Base-by-base conservation (phyloP, 2,329 filamentous ascomycete genomes). In the Neopestalotiopsis rosae region DNA sequence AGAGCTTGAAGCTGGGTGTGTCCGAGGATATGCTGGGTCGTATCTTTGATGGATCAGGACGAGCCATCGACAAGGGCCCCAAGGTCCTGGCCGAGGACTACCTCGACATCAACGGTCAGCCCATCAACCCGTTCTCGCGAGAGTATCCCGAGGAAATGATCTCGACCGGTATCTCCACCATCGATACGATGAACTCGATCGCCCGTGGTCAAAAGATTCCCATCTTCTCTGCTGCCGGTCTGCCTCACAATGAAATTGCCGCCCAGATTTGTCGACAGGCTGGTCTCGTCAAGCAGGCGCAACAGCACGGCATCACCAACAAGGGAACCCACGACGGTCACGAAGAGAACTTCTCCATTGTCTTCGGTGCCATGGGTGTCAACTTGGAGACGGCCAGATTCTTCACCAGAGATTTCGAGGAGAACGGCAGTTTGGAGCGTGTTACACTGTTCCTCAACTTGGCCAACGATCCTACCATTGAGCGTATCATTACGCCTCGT, bases 131-230 rank as follows among this genome's bases (percentile, higher is more conserved):
- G 71, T 98, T 96, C 86, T 95, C 95, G 71, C 91, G 96, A 87
- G 94, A 97, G 75, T 99, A 99, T 81, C 96, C 96, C 78, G 96
- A 99, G 86, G 97, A 99, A 85, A 99, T 99, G 95, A 98, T 99
- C 78, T 96, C 95, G 45, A 99, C 96, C 62, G 96, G 96, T 90
- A 99, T 99, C 82, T 98, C 95, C 71, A 95, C 96, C 79, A 98
- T 99, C 78, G 95, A 98, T 81, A 97, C 95, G 71, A 98, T 98
- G 95, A 94, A 94, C 87, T 95, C 92, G 71, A 97, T 98, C 82
- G 96, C 97, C 73, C 94, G 96, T 89, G 96, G 96, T 72, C 96
- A 99, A 83, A 99, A 99, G 89, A 99, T 99, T 74, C 96, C 97
- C 76, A 99, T 99, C 78, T 99, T 99, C 90, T 99, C 96, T 32